phyloP scores from a whole-genome alignment of 192 early-diverging fungal species.

The Linnemannia elongata region DNA sequence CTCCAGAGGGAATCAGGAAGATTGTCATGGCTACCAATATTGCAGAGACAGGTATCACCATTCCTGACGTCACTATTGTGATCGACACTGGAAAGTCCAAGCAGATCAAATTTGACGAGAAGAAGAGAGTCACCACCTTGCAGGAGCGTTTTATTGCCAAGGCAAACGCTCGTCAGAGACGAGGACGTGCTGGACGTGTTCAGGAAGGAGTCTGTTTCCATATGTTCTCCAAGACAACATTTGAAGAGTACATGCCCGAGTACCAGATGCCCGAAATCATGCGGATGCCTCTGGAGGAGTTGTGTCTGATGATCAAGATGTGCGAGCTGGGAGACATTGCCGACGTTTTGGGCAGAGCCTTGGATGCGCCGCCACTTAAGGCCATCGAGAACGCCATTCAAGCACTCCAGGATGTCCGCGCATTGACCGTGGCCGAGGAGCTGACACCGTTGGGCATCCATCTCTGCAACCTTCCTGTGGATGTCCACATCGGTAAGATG shows the following conservation, averaged over 20 bases:
- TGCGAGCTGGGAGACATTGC: constrained; percentile 72
- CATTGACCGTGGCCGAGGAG: constrained; percentile 65
- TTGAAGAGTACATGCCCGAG: constrained; percentile 70
- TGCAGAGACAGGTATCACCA: constrained; percentile 88
- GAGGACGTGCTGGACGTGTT: constrained; percentile 89
- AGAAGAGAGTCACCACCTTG: constrained; percentile 70
- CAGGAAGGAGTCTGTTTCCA: constrained; percentile 83
- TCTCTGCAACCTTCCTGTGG: constrained; percentile 79
- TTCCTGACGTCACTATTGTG: constrained; percentile 84
- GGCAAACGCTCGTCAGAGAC: constrained; percentile 77
- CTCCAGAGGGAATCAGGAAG: constrained; percentile 68
- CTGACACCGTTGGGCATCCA: constrained; percentile 82
- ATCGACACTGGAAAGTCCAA: constrained; percentile 86
- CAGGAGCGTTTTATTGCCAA: constrained; percentile 74
- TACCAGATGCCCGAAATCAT: constrained; percentile 85
- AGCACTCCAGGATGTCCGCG: constrained; percentile 66
- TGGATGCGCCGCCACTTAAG: constrained; percentile 78
- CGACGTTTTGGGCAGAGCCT: constrained; percentile 66
- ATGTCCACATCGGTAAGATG: constrained; percentile 87
- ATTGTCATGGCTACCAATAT: constrained; percentile 85
- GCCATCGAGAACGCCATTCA: constrained; percentile 72
- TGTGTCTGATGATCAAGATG: constrained; percentile 81
- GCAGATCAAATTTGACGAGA: constrained; percentile 76
- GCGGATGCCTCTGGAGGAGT: constrained; percentile 85
- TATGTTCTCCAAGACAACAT: constrained; percentile 68